Evolutionary conservation across 192 early-diverging fungal genomes (phyloP).

Genomic region (Coemansia sp.): DNA sequence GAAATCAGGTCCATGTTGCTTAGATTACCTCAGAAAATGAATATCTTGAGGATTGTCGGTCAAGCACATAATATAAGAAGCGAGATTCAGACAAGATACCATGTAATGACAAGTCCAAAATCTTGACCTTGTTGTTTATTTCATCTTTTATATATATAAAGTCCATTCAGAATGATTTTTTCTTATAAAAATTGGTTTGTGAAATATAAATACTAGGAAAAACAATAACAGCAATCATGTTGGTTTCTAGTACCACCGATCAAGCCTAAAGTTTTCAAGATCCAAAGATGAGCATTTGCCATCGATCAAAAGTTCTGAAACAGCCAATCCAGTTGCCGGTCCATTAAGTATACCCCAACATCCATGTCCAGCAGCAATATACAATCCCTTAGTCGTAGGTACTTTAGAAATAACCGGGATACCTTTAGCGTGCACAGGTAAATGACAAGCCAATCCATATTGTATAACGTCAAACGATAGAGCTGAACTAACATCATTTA

Average conservation of each 20-base stretch:
- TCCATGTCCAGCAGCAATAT: constrained; percentile 46
- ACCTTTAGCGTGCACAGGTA: constrained; percentile 43
- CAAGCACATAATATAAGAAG: constrained; percentile 67
- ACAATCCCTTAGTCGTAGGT: constrained; percentile 32
- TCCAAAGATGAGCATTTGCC: constrained; percentile 31
- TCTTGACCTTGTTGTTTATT: not conserved
- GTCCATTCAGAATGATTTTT: not conserved
- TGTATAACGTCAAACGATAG: constrained; percentile 38
- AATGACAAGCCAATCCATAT: constrained; percentile 43
- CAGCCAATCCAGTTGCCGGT: constrained; percentile 41
- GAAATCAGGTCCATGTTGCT: constrained; percentile 83
- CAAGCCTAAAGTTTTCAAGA: constrained; percentile 37
- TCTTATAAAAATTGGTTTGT: not conserved
- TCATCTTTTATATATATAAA: not conserved
- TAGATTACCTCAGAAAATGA: constrained; percentile 68
- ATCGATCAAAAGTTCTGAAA: constrained; percentile 41
- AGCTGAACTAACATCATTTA: constrained; percentile 37
- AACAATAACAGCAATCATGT: not conserved
- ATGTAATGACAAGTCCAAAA: not conserved
- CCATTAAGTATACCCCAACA: constrained; percentile 53
- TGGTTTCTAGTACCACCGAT: constrained; percentile 24
- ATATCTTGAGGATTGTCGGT: constrained; percentile 65
- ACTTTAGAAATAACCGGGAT: constrained; percentile 48
- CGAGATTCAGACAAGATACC: constrained; percentile 62
- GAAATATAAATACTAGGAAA: not conserved